These are phyloP conservation scores for Coprinopsis strossmayeri DNA, from an alignment of 768 basidiomycete species.

Conservation along the genomic window DNA sequence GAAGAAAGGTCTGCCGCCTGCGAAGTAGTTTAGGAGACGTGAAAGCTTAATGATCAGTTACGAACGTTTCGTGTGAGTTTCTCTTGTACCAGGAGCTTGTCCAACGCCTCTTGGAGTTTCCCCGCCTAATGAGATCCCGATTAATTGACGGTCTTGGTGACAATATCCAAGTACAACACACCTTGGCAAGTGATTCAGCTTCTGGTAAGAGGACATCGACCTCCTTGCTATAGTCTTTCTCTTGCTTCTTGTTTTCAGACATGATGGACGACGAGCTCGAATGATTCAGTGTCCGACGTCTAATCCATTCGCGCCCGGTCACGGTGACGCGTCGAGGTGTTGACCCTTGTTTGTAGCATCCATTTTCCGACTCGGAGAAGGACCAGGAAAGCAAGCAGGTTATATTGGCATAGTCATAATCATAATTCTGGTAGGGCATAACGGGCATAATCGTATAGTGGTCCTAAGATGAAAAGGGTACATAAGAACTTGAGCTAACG, in stretches of 20 bases:
- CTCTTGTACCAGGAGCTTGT: constrained; percentile 84
- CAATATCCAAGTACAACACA: too few species aligned
- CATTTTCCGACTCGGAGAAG: constrained; percentile 19
- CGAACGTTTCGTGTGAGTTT: constrained; percentile 94
- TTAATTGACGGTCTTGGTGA: too few species aligned
- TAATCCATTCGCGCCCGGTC: constrained; percentile 22
- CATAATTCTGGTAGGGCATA: too few species aligned
- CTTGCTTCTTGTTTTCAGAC: constrained; percentile 80
- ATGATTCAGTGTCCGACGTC: constrained; percentile 26
- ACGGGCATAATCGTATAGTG: too few species aligned
- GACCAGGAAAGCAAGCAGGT: constrained; percentile 17
- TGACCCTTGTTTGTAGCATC: constrained; percentile 31
- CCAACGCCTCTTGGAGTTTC: constrained; percentile 78
- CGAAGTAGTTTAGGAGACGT: not conserved
- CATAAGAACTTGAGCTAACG: too few species aligned
- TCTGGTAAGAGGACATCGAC: constrained; percentile 72
- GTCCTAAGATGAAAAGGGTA: too few species aligned
- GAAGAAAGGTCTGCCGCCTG: constrained; percentile 91
- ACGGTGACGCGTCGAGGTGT: constrained; percentile 63
- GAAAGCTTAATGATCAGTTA: constrained; percentile 8
- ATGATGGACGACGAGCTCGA: constrained; percentile 35
- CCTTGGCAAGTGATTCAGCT: constrained; percentile 63
- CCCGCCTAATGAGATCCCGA: constrained; percentile 48
- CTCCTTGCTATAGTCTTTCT: constrained; percentile 82
- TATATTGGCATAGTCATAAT: constrained; percentile 20